A percentile compares a stretch with the other conserved stretches of the same genome.
These are phyloP conservation scores for Morella rubra DNA, from an alignment of 306 rosid genomes.

Conservation along the genomic window DNA sequence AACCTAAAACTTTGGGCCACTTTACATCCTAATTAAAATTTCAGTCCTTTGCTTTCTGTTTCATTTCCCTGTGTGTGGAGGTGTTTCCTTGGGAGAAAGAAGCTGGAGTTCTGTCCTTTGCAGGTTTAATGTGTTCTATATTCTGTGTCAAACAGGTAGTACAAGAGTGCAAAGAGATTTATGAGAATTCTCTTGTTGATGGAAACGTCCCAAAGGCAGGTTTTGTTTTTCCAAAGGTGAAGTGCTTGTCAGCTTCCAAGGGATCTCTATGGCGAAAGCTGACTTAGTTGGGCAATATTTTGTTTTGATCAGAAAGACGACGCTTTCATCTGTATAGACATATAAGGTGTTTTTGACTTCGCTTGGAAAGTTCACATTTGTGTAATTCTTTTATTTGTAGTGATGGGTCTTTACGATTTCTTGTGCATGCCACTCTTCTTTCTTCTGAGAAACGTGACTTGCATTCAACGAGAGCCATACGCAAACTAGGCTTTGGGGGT, in stretches of 20 bases:
- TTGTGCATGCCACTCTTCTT: not conserved
- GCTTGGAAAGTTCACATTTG: not conserved
- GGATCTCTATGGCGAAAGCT: slow-evolving; percentile 84
- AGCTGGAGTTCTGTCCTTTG: not conserved
- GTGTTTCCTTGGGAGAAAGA: not conserved
- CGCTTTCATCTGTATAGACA: not conserved
- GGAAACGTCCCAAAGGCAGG: slow-evolving; percentile 82
- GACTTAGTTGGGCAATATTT: slow-evolving; percentile 41
- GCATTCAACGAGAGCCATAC: too few species aligned
- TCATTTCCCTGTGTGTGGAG: not conserved
- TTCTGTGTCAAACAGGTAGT: slow-evolving; percentile 60
- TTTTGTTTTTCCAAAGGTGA: slow-evolving; percentile 75
- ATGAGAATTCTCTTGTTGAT: slow-evolving; percentile 78
- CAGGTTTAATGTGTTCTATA: slow-evolving; percentile 4
- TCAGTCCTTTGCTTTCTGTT: slow-evolving; percentile 12
- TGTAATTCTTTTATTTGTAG: not conserved
- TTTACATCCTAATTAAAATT: not conserved
- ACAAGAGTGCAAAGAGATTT: slow-evolving; percentile 97
- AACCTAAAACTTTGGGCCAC: not conserved
- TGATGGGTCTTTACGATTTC: not conserved
- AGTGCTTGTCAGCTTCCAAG: slow-evolving; percentile 64
- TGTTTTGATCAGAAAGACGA: not conserved
- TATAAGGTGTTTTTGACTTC: not conserved
- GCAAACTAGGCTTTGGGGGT: too few species aligned
- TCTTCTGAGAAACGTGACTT: not conserved